Evolutionary conservation across 495 filamentous ascomycete species (phyloP).

Genomic region (Mycothermus thermophilus): DNA sequence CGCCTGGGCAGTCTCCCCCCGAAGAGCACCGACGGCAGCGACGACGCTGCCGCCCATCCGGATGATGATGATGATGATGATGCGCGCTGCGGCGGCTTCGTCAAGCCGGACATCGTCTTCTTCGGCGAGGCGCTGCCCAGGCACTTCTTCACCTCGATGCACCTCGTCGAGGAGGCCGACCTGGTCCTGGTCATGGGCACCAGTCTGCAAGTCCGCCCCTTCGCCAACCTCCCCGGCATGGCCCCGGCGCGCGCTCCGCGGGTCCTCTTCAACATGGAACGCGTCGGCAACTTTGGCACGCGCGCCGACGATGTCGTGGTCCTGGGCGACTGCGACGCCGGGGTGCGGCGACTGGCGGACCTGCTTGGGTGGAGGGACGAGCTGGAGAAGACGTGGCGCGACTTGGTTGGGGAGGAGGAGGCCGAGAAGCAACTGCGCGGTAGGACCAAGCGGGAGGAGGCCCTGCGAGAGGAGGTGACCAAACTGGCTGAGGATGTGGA

Average conservation of each 20-base stretch:
- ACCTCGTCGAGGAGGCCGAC: conserved; percentile 50
- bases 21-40: not conserved
- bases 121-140: conserved; percentile 66
- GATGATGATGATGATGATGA: not conserved
- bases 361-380: conserved; percentile 80
- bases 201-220: conserved; percentile 77
- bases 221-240: conserved; percentile 61
- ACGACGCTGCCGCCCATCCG: not conserved
- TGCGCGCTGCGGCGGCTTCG: conserved; percentile 54
- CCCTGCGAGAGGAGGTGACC: conserved; percentile 20
- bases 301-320: conserved; percentile 26
- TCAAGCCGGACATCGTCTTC: conserved; percentile 97
- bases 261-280: conserved; percentile 75
- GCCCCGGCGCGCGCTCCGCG: conserved; percentile 51
- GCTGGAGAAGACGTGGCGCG: conserved; percentile 43
- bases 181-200: conserved; percentile 85
- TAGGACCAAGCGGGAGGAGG: conserved; percentile 10
- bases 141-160: conserved; percentile 48
- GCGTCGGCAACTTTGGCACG: conserved; percentile 67
- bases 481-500: conserved; percentile 25
- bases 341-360: conserved; percentile 68
- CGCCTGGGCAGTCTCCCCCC: too few species aligned
- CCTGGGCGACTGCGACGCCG: conserved; percentile 52
- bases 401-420: conserved; percentile 29
- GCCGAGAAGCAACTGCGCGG: conserved; percentile 26